These are phyloP conservation scores for Ustilago tritici DNA, from an alignment of 1,284 basidiomycete species.

Conservation along the genomic window DNA sequence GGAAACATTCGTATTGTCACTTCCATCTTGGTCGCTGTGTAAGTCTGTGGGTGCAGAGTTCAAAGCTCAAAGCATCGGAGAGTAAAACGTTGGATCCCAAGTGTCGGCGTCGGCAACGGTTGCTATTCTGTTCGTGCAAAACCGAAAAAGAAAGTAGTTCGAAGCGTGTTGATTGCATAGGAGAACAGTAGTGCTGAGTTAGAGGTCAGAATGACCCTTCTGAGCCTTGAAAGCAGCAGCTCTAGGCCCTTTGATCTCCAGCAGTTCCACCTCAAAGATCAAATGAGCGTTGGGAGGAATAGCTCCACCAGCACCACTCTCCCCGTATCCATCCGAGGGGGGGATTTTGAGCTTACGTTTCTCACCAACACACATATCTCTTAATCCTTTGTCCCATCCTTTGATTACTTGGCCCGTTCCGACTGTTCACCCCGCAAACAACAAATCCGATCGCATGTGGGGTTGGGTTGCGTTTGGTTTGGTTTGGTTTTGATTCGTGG, in stretches of 20 bases:
- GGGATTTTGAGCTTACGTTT: conserved; percentile 80
- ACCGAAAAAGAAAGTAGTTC: no score
- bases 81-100: no score
- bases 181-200: not conserved
- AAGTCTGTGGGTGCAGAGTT: no score
- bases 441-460: no score
- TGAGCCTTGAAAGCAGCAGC: conserved; percentile 17
- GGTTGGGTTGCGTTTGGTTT: not conserved
- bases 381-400: conserved; percentile 73
- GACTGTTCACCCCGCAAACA: conserved; percentile 71
- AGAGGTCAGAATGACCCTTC: not conserved
- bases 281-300: conserved; percentile 88
- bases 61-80: no score
- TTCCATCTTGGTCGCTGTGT: no score
- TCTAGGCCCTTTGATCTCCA: conserved; percentile 49
- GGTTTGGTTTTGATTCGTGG: not conserved
- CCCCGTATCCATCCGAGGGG: conserved; percentile 73
- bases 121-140: no score
- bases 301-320: conserved; percentile 79
- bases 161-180: not conserved
- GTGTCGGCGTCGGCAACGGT: no score
- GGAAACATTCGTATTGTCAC: not conserved
- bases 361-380: conserved; percentile 87
- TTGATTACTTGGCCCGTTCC: conserved; percentile 83
- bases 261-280: conserved; percentile 77